Evolutionary conservation across 805 yeast genomes (phyloP).

Genomic region (Suhomyces faveliae): DNA sequence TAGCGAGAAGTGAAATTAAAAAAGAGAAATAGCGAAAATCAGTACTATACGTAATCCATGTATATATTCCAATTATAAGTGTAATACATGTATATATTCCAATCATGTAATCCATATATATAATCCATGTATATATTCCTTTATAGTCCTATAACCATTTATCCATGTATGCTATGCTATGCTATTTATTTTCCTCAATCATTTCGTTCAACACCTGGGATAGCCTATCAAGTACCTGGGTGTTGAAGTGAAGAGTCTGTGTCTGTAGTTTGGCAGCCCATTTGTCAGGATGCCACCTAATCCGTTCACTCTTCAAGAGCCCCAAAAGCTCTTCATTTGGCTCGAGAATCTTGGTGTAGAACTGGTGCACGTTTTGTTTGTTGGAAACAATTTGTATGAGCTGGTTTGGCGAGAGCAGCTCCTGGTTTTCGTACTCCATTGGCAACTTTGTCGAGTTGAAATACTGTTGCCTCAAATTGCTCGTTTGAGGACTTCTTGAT

Average conservation of each 20-base stretch:
- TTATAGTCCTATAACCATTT: too few relatives aligned
- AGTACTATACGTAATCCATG: too few relatives aligned
- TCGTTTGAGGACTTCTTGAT: not conserved
- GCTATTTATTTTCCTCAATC: slow-evolving; percentile 15
- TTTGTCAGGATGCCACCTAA: slow-evolving; percentile 73
- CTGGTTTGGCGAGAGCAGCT: slow-evolving; percentile 7
- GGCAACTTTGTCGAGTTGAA: slow-evolving; percentile 9
- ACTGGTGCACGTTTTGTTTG: slow-evolving; percentile 22
- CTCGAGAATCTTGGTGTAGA: slow-evolving; percentile 23
- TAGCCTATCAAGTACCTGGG: slow-evolving; percentile 27
- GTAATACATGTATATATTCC: too few relatives aligned
- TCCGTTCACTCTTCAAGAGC: slow-evolving; percentile 47
- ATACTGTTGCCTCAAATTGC: slow-evolving; percentile 6
- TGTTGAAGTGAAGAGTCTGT: slow-evolving; percentile 16
- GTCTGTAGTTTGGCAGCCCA: slow-evolving; percentile 36
- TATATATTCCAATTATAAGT: too few relatives aligned
- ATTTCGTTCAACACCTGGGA: slow-evolving; percentile 32
- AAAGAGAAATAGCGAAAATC: too few relatives aligned
- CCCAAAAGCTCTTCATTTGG: slow-evolving; percentile 17
- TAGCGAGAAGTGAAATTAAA: too few relatives aligned
- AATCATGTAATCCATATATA: too few relatives aligned
- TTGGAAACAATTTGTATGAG: slow-evolving; percentile 19
- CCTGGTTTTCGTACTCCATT: slow-evolving; percentile 11
- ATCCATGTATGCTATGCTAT: too few relatives aligned
- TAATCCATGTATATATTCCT: not conserved